Base-by-base conservation (phyloP, 2,329 filamentous ascomycete species). In the Neonectria sp. region DNA sequence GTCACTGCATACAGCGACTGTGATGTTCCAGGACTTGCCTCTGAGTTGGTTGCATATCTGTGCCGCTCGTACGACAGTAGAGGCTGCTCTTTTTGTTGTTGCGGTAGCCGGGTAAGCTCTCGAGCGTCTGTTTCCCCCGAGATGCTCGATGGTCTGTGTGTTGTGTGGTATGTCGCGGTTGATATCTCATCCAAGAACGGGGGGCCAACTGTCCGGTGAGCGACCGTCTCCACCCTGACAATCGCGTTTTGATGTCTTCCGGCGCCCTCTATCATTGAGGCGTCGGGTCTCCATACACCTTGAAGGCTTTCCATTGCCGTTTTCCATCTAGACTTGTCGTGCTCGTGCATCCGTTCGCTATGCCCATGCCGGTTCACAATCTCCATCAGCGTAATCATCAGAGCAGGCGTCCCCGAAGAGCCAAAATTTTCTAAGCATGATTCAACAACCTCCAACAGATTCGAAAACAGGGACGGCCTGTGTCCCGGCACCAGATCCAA, bases 391-490 rank as follows among this genome's bases (percentile, higher is more conserved):
- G 71, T 77, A 15, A 78, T 72, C 31, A 81, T 71, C 51, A 82
- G 58, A 6, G 80, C 80, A 4, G 81, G 79, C 29, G 77, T 80
- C 7, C 79, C 79, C 5, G 73, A 69, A 3, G 75, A 67, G 1
- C 81, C 81, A 62, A 82, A 81, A 6, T 72, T 73, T 33, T 73
- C 69, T 17, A 78, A 46, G n/a, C 75, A 78, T 11, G 77, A 73
- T 31, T 82, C 79, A 3, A 82, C 72, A 1, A 79, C 73, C 63
- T 82, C 81, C 24, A 81, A 70, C 33, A 83, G 68, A 29, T 75
- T 81, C 33, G 79, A 81, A 21, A 81, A 70, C 12, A 83, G 70
- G 11, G 81, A 82, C 2, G 79, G 73, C 12, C 80, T 75, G 51
- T 78, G 71, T 3, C 76, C 75, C 3, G 79, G 74, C 24, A 78